A percentile compares a stretch with the other conserved stretches of the same genome.
Conservation (phyloP, 257 asterid genomes). For the Solanum chilense region DNA sequence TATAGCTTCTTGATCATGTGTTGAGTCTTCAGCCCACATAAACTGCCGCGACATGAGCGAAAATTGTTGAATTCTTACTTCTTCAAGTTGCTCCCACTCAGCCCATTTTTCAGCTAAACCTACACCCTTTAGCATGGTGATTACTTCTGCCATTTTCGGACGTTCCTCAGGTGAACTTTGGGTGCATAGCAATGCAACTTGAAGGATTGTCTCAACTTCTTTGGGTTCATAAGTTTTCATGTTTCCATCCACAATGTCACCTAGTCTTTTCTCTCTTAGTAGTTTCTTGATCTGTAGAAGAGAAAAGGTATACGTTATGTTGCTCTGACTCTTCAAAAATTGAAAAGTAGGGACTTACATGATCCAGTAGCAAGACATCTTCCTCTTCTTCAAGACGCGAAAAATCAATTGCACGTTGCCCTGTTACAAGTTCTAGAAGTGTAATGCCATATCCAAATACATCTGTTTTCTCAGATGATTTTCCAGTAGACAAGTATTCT, state of each 20-base stretch:
- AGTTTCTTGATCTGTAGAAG: slow-evolving; percentile 57
- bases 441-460: slow-evolving; percentile 90
- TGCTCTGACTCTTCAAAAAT: background rate
- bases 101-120: slow-evolving; percentile 89
- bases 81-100: slow-evolving; percentile 82
- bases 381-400: slow-evolving; percentile 92
- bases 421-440: slow-evolving; percentile 78
- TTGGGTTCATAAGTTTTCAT: slow-evolving; percentile 30
- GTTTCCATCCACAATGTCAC: slow-evolving; percentile 57
- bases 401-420: slow-evolving; percentile 84
- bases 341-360: slow-evolving; percentile 29
- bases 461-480: slow-evolving; percentile 82
- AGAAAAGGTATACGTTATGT: background rate
- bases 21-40: slow-evolving; percentile 70
- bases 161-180: slow-evolving; percentile 76
- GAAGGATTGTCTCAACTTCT: slow-evolving; percentile 68
- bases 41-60: slow-evolving; percentile 39
- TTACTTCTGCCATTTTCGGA: slow-evolving; percentile 69
- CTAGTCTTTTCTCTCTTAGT: slow-evolving; percentile 52
- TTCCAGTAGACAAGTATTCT: slow-evolving; percentile 77
- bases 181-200: slow-evolving; percentile 83
- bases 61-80: slow-evolving; percentile 41
- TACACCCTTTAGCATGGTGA: slow-evolving; percentile 61
- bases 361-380: slow-evolving; percentile 81
- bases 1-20: slow-evolving; percentile 71